These are phyloP conservation scores for Otatea glauca DNA, from an alignment of 176 grass and related monocot species.

Conservation along the genomic window DNA sequence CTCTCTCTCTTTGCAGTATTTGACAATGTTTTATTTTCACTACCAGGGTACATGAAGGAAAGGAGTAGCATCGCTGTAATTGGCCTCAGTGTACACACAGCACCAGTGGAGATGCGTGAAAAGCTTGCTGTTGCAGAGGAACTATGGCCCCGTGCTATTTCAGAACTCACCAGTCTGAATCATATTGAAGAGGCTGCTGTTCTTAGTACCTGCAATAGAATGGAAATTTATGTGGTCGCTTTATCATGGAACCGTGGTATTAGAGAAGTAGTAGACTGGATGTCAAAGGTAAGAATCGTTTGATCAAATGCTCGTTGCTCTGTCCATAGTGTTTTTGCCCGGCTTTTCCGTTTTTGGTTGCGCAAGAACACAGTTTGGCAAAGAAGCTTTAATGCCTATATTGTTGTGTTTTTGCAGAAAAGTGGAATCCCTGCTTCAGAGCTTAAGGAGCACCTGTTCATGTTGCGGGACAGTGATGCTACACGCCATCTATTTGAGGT, in stretches of 20 bases:
- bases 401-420: slow-evolving; percentile 52
- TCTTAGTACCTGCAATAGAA: slow-evolving; percentile 97
- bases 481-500: slow-evolving; percentile 87
- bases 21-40: slow-evolving; percentile 41
- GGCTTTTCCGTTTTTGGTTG: slow-evolving; percentile 31
- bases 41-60: slow-evolving; percentile 96
- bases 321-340: slow-evolving; percentile 10
- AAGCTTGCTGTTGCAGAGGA: slow-evolving; percentile 93
- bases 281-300: slow-evolving; percentile 78
- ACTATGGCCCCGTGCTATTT: slow-evolving; percentile 88
- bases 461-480: slow-evolving; percentile 81
- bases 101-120: slow-evolving; percentile 95
- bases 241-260: slow-evolving; percentile 98
- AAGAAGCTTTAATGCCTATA: slow-evolving; percentile 32
- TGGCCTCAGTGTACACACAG: slow-evolving; percentile 89
- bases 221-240: slow-evolving; percentile 96
- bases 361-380: slow-evolving; percentile 13
- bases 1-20: slow-evolving; percentile 3
- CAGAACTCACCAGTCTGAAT: slow-evolving; percentile 78
- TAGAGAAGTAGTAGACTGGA: slow-evolving; percentile 96
- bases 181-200: slow-evolving; percentile 99
- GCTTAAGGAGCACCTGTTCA: slow-evolving; percentile 83
- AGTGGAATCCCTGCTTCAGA: slow-evolving; percentile 81
- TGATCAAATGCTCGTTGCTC: slow-evolving; percentile 12
- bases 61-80: slow-evolving; percentile 92